These are phyloP conservation scores for Chiua virens DNA, from an alignment of 768 basidiomycete genomes.

Conservation along the genomic window DNA sequence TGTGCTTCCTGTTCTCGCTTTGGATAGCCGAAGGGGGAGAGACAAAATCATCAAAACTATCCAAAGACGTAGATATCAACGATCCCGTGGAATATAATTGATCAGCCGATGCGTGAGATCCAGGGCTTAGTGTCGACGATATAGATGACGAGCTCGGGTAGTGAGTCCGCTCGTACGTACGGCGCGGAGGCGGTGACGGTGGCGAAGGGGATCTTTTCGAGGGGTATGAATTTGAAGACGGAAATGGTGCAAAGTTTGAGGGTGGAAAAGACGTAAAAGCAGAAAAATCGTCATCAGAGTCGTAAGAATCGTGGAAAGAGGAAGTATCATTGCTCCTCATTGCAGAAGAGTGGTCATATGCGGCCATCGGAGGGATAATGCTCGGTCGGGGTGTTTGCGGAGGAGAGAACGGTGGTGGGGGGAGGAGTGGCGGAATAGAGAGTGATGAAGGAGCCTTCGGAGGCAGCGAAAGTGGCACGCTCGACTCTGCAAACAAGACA, in stretches of 20 bases:
- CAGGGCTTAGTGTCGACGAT: slow-evolving; percentile 26
- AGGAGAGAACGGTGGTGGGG: slow-evolving; percentile 31
- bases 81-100: slow-evolving; percentile 18
- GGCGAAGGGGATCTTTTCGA: slow-evolving; percentile 22
- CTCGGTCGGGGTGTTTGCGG: slow-evolving; percentile 33
- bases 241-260: slow-evolving; percentile 4
- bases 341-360: slow-evolving; percentile 10
- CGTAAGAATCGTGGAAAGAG: slow-evolving; percentile 18
- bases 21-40: slow-evolving; percentile 24
- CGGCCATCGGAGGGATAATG: slow-evolving; percentile 1
- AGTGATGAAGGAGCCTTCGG: slow-evolving; percentile 22
- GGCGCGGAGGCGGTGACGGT: slow-evolving; percentile 30
- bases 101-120: slow-evolving; percentile 22
- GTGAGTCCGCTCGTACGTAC: slow-evolving; percentile 24
- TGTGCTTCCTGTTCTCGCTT: slow-evolving; percentile 27
- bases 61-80: slow-evolving; percentile 33
- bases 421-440: slow-evolving; percentile 29
- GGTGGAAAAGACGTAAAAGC: slow-evolving; percentile 43
- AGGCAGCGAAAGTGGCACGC: slow-evolving; percentile 22
- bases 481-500: background rate
- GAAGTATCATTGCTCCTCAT: slow-evolving; percentile 3
- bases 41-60: slow-evolving; percentile 51
- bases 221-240: slow-evolving; percentile 6
- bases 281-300: slow-evolving; percentile 51
- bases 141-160: slow-evolving; percentile 23